These are phyloP conservation scores for Zychaea mexicana DNA, from an alignment of 371 early-diverging fungal genomes.

Conservation along the genomic window DNA sequence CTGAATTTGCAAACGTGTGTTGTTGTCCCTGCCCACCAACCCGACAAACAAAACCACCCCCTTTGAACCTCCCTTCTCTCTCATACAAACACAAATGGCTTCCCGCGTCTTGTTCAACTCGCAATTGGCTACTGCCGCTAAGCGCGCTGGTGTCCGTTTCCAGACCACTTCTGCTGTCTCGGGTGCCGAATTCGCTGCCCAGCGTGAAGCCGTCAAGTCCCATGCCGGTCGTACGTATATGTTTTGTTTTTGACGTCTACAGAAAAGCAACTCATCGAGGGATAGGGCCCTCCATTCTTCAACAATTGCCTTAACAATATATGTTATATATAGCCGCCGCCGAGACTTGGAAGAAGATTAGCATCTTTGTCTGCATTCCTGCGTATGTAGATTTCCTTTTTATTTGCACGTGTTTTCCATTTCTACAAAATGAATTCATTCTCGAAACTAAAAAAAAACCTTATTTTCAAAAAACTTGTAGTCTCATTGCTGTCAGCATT, in stretches of 20 bases:
- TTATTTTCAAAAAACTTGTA: slow-evolving; percentile 7
- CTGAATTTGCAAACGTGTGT: neutral
- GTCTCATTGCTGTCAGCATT: slow-evolving; percentile 43
- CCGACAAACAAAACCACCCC: neutral
- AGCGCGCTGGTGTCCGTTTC: slow-evolving; percentile 49
- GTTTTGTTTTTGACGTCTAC: neutral
- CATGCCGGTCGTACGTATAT: slow-evolving; percentile 46
- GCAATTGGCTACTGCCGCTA: slow-evolving; percentile 30
- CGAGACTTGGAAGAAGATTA: slow-evolving; percentile 55
- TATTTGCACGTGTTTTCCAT: neutral
- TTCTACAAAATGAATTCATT: no score
- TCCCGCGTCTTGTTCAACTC: slow-evolving; percentile 31
- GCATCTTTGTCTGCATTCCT: slow-evolving; percentile 49
- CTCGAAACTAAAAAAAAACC: neutral
- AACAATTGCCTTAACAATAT: no score
- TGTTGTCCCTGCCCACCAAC: neutral
- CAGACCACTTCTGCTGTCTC: slow-evolving; percentile 30
- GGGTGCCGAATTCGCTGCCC: slow-evolving; percentile 27
- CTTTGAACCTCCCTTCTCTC: slow-evolving; percentile 5
- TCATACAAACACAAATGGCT: slow-evolving; percentile 7
- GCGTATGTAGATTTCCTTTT: slow-evolving; percentile 30
- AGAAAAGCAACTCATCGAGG: no score
- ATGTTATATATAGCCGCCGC: no score
- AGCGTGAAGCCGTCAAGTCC: slow-evolving; percentile 48
- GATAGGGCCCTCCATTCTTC: no score